A percentile compares a stretch with the other conserved stretches of the same genome.
phyloP scores from a whole-genome alignment of 345 rosid genomes.

The Linum usitatissimum region DNA sequence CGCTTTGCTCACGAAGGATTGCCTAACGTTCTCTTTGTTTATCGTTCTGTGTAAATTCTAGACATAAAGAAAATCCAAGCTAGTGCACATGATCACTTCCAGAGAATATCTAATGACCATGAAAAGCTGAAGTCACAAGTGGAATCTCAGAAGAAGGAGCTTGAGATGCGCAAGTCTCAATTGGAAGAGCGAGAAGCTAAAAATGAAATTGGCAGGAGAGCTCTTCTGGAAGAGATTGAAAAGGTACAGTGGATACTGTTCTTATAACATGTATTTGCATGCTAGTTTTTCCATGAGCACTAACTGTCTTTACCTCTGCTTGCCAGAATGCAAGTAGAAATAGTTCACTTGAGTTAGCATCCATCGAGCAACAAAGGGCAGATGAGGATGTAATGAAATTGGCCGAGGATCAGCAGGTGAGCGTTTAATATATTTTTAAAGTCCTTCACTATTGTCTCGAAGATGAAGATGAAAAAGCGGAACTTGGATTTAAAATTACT shows the following conservation, averaged over 20 bases:
- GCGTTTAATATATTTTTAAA: constrained; percentile 10
- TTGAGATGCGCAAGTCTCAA: constrained; percentile 54
- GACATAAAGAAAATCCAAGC: constrained; percentile 71
- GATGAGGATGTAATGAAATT: constrained; percentile 62
- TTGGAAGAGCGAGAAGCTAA: constrained; percentile 77
- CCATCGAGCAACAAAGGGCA: constrained; percentile 69
- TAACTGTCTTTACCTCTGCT: constrained; percentile 7
- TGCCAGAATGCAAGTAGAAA: constrained; percentile 49
- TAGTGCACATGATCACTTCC: constrained; percentile 65
- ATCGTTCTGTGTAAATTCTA: constrained; percentile 15
- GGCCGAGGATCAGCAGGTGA: constrained; percentile 89
- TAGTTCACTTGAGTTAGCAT: constrained; percentile 54
- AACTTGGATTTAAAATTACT: constrained; percentile 11
- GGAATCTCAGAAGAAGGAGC: constrained; percentile 65
- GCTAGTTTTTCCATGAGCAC: neutral
- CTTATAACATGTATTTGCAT: neutral
- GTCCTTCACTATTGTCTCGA: constrained; percentile 8
- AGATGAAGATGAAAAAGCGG: constrained; percentile 4
- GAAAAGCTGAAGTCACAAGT: constrained; percentile 70
- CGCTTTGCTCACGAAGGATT: neutral
- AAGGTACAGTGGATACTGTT: constrained; percentile 33
- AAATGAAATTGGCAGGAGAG: constrained; percentile 64
- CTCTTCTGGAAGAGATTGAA: constrained; percentile 54
- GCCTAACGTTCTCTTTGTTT: constrained; percentile 8
- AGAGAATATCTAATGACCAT: constrained; percentile 66